Percentiles rank a stretch among this genome's conserved stretches.
Evolutionary conservation across 345 rosid species (phyloP).

Genomic region (Microthlaspi erraticum): DNA sequence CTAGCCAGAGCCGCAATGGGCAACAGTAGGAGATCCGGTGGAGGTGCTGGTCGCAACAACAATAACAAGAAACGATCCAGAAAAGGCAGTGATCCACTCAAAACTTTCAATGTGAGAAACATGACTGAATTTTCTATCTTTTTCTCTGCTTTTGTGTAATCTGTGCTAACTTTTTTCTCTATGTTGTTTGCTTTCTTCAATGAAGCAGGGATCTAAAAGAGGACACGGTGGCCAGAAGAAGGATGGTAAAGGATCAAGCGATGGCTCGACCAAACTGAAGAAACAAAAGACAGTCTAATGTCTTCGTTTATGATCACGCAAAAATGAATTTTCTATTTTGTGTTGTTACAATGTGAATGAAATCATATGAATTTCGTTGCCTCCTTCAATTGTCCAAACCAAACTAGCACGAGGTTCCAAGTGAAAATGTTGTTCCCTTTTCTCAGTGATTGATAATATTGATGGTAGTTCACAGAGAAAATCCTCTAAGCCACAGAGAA

Average conservation of each 20-base stretch:
- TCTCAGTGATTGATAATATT: slow-evolving; percentile 70
- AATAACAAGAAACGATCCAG: slow-evolving; percentile 56
- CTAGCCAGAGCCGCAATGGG: slow-evolving; percentile 92
- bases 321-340: too few relatives aligned
- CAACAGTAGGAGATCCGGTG: slow-evolving; percentile 42
- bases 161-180: not conserved
- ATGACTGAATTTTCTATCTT: not conserved
- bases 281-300: slow-evolving; percentile 42
- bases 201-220: slow-evolving; percentile 42
- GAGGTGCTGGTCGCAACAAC: slow-evolving; percentile 45
- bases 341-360: too few relatives aligned
- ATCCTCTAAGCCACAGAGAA: slow-evolving; percentile 8
- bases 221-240: slow-evolving; percentile 40
- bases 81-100: slow-evolving; percentile 66
- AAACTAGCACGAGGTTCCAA: slow-evolving; percentile 84
- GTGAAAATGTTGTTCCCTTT: slow-evolving; percentile 94
- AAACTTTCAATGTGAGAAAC: slow-evolving; percentile 45
- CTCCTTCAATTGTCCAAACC: slow-evolving; percentile 87
- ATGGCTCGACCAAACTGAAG: slow-evolving; percentile 36
- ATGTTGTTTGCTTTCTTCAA: slow-evolving; percentile 21
- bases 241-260: slow-evolving; percentile 31
- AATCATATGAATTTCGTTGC: slow-evolving; percentile 91
- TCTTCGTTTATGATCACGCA: slow-evolving; percentile 25
- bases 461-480: slow-evolving; percentile 60
- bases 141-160: slow-evolving; percentile 18